phyloP scores from a whole-genome alignment of 148 eudicot species.

The Tetragonia tetragonoides region DNA sequence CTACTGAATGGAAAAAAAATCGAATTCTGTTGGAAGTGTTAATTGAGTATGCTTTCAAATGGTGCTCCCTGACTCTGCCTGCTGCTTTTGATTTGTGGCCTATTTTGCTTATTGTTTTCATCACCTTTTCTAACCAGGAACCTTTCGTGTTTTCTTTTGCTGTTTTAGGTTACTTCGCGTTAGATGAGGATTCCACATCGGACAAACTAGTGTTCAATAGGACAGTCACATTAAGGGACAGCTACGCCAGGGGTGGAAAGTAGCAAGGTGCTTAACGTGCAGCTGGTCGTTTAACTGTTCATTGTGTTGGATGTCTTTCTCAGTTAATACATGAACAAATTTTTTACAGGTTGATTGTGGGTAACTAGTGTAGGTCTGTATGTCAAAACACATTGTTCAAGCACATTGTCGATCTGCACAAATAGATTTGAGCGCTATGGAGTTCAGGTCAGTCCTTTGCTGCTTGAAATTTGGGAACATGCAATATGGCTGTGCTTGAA shows the following conservation, averaged over 20 bases:
- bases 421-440: background rate
- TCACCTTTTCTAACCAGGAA: background rate
- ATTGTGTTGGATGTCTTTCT: background rate
- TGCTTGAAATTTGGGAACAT: background rate
- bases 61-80: too few relatives aligned
- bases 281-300: background rate
- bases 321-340: constrained; percentile 4
- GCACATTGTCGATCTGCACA: background rate
- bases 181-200: constrained; percentile 67
- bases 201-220: constrained; percentile 77
- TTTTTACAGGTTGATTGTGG: background rate
- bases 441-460: background rate
- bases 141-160: background rate
- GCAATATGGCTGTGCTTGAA: background rate
- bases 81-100: background rate
- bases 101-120: background rate
- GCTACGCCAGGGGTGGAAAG: constrained; percentile 46
- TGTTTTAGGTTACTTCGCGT: constrained; percentile 67
- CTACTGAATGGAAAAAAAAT: background rate
- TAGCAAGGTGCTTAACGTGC: constrained; percentile 1
- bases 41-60: background rate
- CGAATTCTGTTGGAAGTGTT: background rate
- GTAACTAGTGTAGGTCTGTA: constrained; percentile 4
- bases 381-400: background rate
- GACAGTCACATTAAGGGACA: constrained; percentile 74